Evolutionary conservation across 495 filamentous ascomycete species (phyloP).

Genomic region (Amorphotheca resinae): DNA sequence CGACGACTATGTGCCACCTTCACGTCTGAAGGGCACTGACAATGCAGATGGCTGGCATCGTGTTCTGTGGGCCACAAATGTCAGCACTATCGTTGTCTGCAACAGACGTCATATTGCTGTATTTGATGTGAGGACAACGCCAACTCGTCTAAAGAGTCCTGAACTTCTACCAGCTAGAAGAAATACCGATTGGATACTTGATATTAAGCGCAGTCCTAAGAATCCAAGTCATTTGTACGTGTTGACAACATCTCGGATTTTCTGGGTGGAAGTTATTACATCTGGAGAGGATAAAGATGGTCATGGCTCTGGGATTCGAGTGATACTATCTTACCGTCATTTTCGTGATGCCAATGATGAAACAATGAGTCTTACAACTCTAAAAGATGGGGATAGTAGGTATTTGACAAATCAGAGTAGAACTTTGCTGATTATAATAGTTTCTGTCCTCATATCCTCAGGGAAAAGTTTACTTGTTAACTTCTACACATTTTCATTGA

Average conservation of each 20-base stretch:
- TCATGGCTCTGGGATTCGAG: constrained; percentile 1
- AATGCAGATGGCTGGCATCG: constrained; percentile 36
- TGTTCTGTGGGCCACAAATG: constrained; percentile 36
- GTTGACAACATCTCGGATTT: constrained; percentile 36
- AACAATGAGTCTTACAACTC: constrained; percentile 22
- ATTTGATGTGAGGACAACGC: constrained; percentile 13
- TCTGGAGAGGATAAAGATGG: constrained; percentile 7
- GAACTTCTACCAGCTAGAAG: constrained; percentile 20
- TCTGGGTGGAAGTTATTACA: constrained; percentile 22
- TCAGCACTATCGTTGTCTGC: constrained; percentile 34
- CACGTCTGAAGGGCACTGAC: constrained; percentile 7
- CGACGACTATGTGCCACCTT: constrained; percentile 15
- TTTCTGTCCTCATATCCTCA: constrained; percentile 14
- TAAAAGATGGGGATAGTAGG: constrained; percentile 12
- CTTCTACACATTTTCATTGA: constrained; percentile 12
- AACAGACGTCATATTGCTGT: constrained; percentile 29
- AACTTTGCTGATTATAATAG: constrained; percentile 13
- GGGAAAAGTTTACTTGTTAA: constrained; percentile 10
- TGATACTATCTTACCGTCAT: constrained; percentile 31
- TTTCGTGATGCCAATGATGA: constrained; percentile 28
- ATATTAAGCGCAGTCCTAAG: constrained; percentile 33
- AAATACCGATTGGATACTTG: constrained; percentile 36
- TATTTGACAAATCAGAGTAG: neutral
- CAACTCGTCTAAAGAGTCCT: constrained; percentile 24
- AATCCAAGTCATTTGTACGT: constrained; percentile 40